Evolutionary conservation across 768 basidiomycete species (phyloP), one percentile per base, ranked within the genome.

Genomic region (Paxillus involutus): DNA sequence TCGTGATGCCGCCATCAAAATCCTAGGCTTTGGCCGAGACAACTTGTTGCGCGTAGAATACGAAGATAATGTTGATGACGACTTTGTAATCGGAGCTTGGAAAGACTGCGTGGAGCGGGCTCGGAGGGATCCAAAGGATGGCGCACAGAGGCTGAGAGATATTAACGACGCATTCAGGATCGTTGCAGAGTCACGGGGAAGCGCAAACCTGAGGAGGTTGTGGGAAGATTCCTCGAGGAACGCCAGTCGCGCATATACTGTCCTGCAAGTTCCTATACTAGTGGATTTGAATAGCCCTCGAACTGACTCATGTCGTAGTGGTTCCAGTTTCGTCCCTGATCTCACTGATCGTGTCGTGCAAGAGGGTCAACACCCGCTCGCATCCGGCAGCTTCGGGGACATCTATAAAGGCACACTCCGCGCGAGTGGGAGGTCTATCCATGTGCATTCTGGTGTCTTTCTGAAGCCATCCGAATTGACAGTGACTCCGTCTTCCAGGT

Each of bases 51-150:
- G 76, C 21, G 80, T 91, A 13, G 89, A 89, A n/a, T 84, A 86
- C 41, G 88, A 85, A 42, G 75, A 78, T 11, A 84, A 85, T 35
- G 80, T 90, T 19, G 81, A 83, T 7, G 86, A 89, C 54, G 75
- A 79, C 4, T 91, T 91, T 61, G 75, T 91, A 33, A 79, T 80
- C 50, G 79, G 81, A 47, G 89, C 89, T 6, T 91, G 88, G 87
- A 81, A 69, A 63, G 75, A 75, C 12, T 73, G 83, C 71, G 58
- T 82, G 69, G 69, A 74, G 79, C 57, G 84, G 72, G 84, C 80
- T 60, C 73, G 85, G 88, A 66, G 71, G 58, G 59, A 78, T 61
- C 39, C 65, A 3, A 62, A 67, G 50, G 69, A 77, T 33, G 82
- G 83, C 5, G 64, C 75, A 2, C 75, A 77, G 53, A 69, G 71